phyloP scores from a whole-genome alignment of 345 rosid genomes.

The Mallotus nudiflorus region DNA sequence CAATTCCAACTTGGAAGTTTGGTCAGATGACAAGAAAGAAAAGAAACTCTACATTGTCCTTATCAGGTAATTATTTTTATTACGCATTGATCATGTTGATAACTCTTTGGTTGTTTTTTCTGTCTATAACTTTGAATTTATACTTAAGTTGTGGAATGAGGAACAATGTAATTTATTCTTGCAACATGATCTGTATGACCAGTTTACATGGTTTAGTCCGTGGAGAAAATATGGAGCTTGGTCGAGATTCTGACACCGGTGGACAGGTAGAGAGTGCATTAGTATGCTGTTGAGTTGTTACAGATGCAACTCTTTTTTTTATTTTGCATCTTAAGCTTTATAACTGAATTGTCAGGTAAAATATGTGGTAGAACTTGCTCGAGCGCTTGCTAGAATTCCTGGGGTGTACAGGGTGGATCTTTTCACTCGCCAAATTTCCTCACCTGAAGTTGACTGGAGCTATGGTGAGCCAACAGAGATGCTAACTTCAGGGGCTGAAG shows the following conservation, averaged over 20 bases:
- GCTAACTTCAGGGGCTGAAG: slow-evolving; percentile 66
- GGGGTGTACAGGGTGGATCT: slow-evolving; percentile 98
- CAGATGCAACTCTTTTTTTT: not conserved
- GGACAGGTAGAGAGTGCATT: slow-evolving; percentile 65
- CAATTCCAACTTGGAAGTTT: slow-evolving; percentile 74
- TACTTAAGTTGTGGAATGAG: not conserved
- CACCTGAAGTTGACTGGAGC: slow-evolving; percentile 95
- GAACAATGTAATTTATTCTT: slow-evolving; percentile 2
- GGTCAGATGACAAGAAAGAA: slow-evolving; percentile 95
- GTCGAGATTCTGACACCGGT: slow-evolving; percentile 97
- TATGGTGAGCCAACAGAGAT: slow-evolving; percentile 98
- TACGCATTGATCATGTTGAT: not conserved
- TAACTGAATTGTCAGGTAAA: slow-evolving; percentile 55
- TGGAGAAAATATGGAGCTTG: slow-evolving; percentile 98
- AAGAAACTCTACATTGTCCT: slow-evolving; percentile 88
- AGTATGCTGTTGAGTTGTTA: not conserved
- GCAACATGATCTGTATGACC: slow-evolving; percentile 16
- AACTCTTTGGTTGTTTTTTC: not conserved
- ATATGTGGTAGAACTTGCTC: slow-evolving; percentile 93
- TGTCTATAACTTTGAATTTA: not conserved
- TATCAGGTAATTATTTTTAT: slow-evolving; percentile 54
- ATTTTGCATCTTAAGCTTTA: not conserved
- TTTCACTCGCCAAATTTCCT: slow-evolving; percentile 79
- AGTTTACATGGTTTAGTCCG: slow-evolving; percentile 96
- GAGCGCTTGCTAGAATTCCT: slow-evolving; percentile 94